Evolutionary conservation across 495 filamentous ascomycete genomes (phyloP).

Genomic region (Penicillium riverlandense): DNA sequence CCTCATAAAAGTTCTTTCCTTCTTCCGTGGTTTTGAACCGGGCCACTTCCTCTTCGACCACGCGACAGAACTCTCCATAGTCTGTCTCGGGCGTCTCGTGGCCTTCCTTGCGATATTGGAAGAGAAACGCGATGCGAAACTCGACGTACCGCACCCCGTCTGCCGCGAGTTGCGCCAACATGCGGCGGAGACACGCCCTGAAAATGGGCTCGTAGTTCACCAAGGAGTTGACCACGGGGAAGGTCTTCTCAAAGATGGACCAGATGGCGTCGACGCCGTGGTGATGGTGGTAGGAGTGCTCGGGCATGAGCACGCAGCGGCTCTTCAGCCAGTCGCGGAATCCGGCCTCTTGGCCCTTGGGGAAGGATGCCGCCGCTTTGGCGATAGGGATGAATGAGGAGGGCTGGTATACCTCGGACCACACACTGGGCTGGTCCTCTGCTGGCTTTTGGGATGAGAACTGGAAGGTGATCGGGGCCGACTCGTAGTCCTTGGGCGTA

Average conservation of each 20-base stretch:
- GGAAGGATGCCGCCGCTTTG: slow-evolving; percentile 65
- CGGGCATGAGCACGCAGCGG: slow-evolving; percentile 60
- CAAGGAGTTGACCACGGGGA: slow-evolving; percentile 62
- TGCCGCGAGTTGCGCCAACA: slow-evolving; percentile 59
- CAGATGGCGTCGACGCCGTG: slow-evolving; percentile 76
- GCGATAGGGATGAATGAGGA: slow-evolving; percentile 49
- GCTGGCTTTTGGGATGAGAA: slow-evolving; percentile 26
- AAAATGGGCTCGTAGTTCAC: slow-evolving; percentile 90
- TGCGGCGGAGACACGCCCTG: slow-evolving; percentile 58
- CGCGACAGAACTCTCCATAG: slow-evolving; percentile 57
- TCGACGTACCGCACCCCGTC: slow-evolving; percentile 85
- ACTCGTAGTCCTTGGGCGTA: slow-evolving; percentile 35
- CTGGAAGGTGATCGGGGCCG: slow-evolving; percentile 43
- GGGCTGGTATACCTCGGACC: slow-evolving; percentile 53
- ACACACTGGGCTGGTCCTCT: slow-evolving; percentile 41
- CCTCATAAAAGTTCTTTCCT: slow-evolving; percentile 73
- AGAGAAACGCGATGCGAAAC: slow-evolving; percentile 51
- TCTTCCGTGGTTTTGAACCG: slow-evolving; percentile 63
- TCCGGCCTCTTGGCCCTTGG: slow-evolving; percentile 56
- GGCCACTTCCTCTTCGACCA: slow-evolving; percentile 72
- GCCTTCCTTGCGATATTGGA: slow-evolving; percentile 53
- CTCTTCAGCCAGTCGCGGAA: slow-evolving; percentile 75
- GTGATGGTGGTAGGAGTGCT: slow-evolving; percentile 71
- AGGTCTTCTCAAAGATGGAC: slow-evolving; percentile 65
- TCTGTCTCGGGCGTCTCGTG: slow-evolving; percentile 52